phyloP scores from a whole-genome alignment of 495 filamentous ascomycete genomes.

The Extremus antarcticus region DNA sequence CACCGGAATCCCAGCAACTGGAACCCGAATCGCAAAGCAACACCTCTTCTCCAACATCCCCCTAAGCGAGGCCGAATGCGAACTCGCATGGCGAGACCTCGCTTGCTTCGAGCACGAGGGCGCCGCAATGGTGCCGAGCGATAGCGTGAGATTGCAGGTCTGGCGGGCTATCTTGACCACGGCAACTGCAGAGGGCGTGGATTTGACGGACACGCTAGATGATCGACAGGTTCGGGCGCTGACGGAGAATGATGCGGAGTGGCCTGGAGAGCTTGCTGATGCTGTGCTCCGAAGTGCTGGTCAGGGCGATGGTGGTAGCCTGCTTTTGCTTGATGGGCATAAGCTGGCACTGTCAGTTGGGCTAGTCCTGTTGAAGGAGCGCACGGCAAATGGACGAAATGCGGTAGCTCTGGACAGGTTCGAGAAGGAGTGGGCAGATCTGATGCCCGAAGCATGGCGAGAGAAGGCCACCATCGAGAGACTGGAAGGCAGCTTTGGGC shows the following conservation, averaged over 20 bases:
- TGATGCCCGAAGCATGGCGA: constrained; percentile 49
- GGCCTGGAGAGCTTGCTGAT: constrained; percentile 34
- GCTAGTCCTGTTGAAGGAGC: not conserved
- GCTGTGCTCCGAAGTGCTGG: constrained; percentile 32
- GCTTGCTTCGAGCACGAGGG: constrained; percentile 30
- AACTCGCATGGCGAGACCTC: constrained; percentile 26
- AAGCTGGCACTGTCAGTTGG: constrained; percentile 26
- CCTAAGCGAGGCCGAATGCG: constrained; percentile 29
- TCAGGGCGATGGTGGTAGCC: not conserved
- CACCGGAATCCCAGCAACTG: not conserved
- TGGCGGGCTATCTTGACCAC: constrained; percentile 26
- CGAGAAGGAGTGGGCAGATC: constrained; percentile 40
- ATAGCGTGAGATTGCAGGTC: constrained; percentile 18
- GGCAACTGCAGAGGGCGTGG: constrained; percentile 23
- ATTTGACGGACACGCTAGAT: constrained; percentile 29
- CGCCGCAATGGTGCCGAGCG: constrained; percentile 18
- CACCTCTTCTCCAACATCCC: constrained; percentile 31
- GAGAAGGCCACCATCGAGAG: constrained; percentile 37
- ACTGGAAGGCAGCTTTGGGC: constrained; percentile 27
- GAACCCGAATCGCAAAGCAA: constrained; percentile 9
- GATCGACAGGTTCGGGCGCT: constrained; percentile 2
- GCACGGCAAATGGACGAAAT: not conserved
- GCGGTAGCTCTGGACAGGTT: not conserved
- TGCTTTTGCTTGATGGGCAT: too few species aligned
- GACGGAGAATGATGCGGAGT: constrained; percentile 15